Percentiles rank a stretch among this genome's conserved stretches.
Evolutionary conservation across 2,329 filamentous ascomycete genomes (phyloP).

Genomic region (Camillea tinctor): DNA sequence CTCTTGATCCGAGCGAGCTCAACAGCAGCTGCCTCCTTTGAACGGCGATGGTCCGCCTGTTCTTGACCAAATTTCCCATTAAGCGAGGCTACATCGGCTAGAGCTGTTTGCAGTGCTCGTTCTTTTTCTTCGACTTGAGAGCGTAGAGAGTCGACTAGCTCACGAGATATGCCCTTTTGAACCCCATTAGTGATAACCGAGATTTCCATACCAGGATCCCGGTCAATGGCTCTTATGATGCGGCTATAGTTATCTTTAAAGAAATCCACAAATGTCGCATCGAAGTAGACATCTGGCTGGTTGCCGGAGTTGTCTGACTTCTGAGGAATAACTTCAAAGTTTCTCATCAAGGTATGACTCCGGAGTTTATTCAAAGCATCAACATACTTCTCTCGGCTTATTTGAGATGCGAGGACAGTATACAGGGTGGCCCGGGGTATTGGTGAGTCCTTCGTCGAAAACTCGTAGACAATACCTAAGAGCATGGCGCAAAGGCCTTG

Average conservation of each 20-base stretch:
- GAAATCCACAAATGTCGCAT: constrained; percentile 84
- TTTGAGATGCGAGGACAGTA: constrained; percentile 69
- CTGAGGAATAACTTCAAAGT: constrained; percentile 84
- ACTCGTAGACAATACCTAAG: constrained; percentile 89
- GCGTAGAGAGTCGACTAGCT: constrained; percentile 83
- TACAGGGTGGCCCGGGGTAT: constrained; percentile 80
- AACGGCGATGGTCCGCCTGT: constrained; percentile 67
- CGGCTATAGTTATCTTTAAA: constrained; percentile 95
- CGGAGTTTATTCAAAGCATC: constrained; percentile 77
- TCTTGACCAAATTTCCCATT: constrained; percentile 66
- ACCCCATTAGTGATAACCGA: constrained; percentile 75
- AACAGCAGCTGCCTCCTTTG: constrained; percentile 55
- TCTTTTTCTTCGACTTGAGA: constrained; percentile 74
- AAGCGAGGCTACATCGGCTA: constrained; percentile 46
- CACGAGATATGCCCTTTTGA: constrained; percentile 88
- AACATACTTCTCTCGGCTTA: constrained; percentile 85
- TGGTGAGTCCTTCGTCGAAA: constrained; percentile 95
- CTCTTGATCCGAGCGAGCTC: constrained; percentile 59
- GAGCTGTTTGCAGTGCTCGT: constrained; percentile 45
- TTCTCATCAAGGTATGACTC: constrained; percentile 74
- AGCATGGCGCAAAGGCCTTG: constrained; percentile 83
- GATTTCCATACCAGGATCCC: constrained; percentile 84
- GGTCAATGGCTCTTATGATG: constrained; percentile 79
- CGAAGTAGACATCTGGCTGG: constrained; percentile 81
- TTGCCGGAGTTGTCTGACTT: constrained; percentile 54